Conservation (phyloP, 768 basidiomycete species). For the Pholiota conissans region DNA sequence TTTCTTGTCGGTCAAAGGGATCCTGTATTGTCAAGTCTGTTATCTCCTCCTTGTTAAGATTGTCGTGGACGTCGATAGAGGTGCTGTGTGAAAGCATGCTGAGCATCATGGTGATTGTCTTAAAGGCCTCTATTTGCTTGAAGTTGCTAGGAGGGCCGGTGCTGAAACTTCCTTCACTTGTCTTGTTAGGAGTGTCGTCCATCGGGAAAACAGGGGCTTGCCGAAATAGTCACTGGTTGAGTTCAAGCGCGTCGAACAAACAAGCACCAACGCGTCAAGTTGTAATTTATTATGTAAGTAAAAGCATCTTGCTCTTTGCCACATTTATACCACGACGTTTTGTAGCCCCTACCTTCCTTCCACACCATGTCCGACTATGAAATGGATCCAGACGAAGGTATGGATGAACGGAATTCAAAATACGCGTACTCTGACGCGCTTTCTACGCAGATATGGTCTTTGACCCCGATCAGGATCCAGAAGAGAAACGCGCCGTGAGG, state of each 20-base stretch:
- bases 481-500: slow-evolving; percentile 73
- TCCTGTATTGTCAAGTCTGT: too few relatives aligned
- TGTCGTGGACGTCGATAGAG: too few relatives aligned
- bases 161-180: too few relatives aligned
- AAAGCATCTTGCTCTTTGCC: neutral
- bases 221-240: neutral
- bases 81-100: too few relatives aligned
- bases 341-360: neutral
- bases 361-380: slow-evolving; percentile 30
- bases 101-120: too few relatives aligned
- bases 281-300: slow-evolving; percentile 9
- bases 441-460: slow-evolving; percentile 45
- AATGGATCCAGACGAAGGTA: slow-evolving; percentile 24
- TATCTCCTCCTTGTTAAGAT: too few relatives aligned
- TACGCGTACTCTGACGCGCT: neutral
- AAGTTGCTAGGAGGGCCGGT: too few relatives aligned
- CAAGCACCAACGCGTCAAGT: slow-evolving; percentile 36
- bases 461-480: slow-evolving; percentile 84
- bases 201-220: too few relatives aligned
- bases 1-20: too few relatives aligned
- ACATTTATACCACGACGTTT: neutral
- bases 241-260: slow-evolving; percentile 28
- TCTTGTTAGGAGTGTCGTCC: too few relatives aligned
- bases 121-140: too few relatives aligned
- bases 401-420: neutral